phyloP scores from a whole-genome alignment of 2,329 filamentous ascomycete species.

The Albifimbria verrucaria region DNA sequence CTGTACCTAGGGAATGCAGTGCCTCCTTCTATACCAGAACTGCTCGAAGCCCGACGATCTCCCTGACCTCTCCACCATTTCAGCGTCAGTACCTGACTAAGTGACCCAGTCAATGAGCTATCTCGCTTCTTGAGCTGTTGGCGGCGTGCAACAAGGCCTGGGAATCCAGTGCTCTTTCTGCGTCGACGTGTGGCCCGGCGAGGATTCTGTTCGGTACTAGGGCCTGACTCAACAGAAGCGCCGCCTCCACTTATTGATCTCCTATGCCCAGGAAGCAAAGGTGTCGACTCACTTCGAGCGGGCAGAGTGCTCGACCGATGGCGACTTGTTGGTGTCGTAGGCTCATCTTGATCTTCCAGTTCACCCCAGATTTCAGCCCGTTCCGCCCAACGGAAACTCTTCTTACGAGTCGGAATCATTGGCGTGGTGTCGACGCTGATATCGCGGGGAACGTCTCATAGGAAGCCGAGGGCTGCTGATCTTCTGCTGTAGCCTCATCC shows the following conservation, averaged over 20 bases:
- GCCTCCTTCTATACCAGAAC: slow-evolving; percentile 5
- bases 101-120: slow-evolving; percentile 44
- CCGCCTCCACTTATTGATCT: slow-evolving; percentile 27
- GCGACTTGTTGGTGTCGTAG: slow-evolving; percentile 35
- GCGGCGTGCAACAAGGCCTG: slow-evolving; percentile 54
- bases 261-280: slow-evolving; percentile 32
- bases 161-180: slow-evolving; percentile 59
- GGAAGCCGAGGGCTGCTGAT: slow-evolving; percentile 32
- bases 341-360: slow-evolving; percentile 67
- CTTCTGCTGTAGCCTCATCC: slow-evolving; percentile 39
- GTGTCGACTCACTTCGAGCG: slow-evolving; percentile 34
- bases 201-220: slow-evolving; percentile 25
- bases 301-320: slow-evolving; percentile 49
- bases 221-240: slow-evolving; percentile 21
- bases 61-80: slow-evolving; percentile 46
- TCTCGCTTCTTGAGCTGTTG: slow-evolving; percentile 32
- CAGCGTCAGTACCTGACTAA: slow-evolving; percentile 51
- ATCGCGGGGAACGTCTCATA: slow-evolving; percentile 46
- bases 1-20: slow-evolving; percentile 2
- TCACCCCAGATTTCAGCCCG: slow-evolving; percentile 84
- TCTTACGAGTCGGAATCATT: slow-evolving; percentile 40
- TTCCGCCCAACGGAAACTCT: slow-evolving; percentile 59
- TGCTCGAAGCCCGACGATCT: neutral
- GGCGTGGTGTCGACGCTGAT: slow-evolving; percentile 33
- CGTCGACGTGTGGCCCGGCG: slow-evolving; percentile 38